Evolutionary conservation across 805 yeast species (phyloP).

Genomic region (Ogataea populi-albae): DNA sequence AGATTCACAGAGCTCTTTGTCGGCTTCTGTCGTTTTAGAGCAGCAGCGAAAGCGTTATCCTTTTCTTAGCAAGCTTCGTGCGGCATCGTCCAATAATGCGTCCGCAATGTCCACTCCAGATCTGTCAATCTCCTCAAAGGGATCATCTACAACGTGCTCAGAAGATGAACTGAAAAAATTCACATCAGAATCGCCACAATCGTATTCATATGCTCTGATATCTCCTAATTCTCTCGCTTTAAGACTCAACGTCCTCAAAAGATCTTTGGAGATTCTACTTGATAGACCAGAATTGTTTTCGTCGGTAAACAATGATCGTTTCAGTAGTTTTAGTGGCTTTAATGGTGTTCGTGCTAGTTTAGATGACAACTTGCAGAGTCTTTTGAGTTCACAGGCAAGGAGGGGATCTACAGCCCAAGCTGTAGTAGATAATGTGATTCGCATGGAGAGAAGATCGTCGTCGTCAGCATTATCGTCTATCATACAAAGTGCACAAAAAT

Average conservation of each 20-base stretch:
- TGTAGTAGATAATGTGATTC: conserved; percentile 26
- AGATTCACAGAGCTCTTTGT: conserved; percentile 1
- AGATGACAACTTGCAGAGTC: not conserved
- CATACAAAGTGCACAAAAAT: conserved; percentile 34
- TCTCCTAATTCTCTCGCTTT: conserved; percentile 79
- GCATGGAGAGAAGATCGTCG: conserved; percentile 42
- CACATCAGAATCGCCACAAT: conserved; percentile 78
- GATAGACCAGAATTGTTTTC: conserved; percentile 50
- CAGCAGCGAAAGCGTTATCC: conserved; percentile 10
- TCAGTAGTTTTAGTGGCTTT: not conserved
- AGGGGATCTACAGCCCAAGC: conserved; percentile 17
- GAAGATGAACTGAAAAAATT: conserved; percentile 52
- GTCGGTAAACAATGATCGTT: conserved; percentile 12
- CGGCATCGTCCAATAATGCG: not conserved
- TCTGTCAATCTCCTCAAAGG: not conserved
- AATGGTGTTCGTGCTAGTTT: not conserved
- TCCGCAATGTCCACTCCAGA: not conserved
- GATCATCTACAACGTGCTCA: conserved; percentile 1
- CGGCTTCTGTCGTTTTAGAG: conserved; percentile 1
- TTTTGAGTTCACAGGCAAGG: conserved; percentile 6
- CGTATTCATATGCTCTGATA: conserved; percentile 79
- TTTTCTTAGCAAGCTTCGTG: conserved; percentile 1
- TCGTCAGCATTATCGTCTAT: conserved; percentile 47
- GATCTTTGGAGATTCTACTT: conserved; percentile 71
- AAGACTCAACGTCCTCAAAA: conserved; percentile 66